Conservation (phyloP, 2,329 filamentous ascomycete genomes). For the Colletotrichum higginsianum region DNA sequence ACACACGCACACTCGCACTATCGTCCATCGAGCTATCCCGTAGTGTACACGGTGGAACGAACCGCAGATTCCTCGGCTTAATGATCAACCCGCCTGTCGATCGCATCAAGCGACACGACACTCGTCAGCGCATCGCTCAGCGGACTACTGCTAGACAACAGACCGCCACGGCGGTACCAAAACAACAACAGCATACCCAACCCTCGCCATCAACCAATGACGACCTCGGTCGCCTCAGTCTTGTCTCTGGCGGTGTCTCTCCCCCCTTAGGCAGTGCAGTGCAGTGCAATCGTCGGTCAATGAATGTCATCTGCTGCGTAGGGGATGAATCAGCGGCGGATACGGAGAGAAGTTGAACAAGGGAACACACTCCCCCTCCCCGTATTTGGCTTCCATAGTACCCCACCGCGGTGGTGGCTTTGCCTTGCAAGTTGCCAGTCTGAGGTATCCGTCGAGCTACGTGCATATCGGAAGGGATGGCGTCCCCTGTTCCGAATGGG, state of each 20-base stretch:
- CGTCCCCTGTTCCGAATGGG: conserved; percentile 33
- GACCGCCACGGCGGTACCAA: conserved; percentile 28
- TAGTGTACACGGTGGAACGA: conserved; percentile 26
- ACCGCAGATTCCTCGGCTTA: conserved; percentile 37
- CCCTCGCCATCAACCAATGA: conserved; percentile 20
- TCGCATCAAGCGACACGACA: neutral
- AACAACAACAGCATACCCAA: conserved; percentile 29
- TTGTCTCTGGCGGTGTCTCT: conserved; percentile 22
- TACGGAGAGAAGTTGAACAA: conserved; percentile 33
- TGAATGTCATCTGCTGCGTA: conserved; percentile 24
- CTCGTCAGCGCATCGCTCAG: conserved; percentile 37
- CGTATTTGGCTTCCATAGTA: conserved; percentile 34
- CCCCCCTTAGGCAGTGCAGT: conserved; percentile 22
- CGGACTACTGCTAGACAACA: conserved; percentile 14
- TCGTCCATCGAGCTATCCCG: no score
- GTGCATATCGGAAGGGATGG: conserved; percentile 41
- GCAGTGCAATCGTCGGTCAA: conserved; percentile 19
- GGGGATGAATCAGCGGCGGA: conserved; percentile 33
- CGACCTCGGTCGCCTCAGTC: conserved; percentile 28
- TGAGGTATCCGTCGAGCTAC: conserved; percentile 35
- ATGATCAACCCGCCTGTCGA: conserved; percentile 8
- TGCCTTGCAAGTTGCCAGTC: conserved; percentile 29
- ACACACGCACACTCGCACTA: neutral
- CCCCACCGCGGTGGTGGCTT: conserved; percentile 39
- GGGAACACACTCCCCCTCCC: conserved; percentile 21